Percentiles rank a stretch among this genome's conserved stretches.
Conservation (phyloP, 177 flowering plant species). For the Vitis hybrid region DNA sequence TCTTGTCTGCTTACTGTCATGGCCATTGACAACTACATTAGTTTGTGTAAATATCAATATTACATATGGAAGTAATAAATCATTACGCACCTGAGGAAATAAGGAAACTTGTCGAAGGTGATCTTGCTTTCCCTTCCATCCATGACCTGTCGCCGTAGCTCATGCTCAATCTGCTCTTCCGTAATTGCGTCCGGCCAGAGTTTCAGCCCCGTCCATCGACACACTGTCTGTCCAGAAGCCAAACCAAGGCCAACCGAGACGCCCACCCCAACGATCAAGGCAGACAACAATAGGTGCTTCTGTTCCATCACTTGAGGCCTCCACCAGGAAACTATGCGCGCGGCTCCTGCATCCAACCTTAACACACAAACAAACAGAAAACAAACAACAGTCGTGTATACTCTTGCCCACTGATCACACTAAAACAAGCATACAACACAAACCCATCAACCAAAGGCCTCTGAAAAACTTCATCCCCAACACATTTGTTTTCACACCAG, state of each 20-base stretch:
- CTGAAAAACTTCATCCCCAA: no score
- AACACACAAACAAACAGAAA: no score
- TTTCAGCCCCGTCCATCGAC: conserved; percentile 34
- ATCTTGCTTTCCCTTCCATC: conserved; percentile 47
- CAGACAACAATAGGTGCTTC: conserved; percentile 55
- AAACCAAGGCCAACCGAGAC: conserved; percentile 62
- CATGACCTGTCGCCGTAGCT: conserved; percentile 39
- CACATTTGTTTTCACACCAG: no score
- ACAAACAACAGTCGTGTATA: no score
- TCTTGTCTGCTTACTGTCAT: conserved; percentile 59
- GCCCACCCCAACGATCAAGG: conserved; percentile 64
- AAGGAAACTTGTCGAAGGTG: conserved; percentile 62
- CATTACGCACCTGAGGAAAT: conserved; percentile 44
- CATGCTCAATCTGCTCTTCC: conserved; percentile 46
- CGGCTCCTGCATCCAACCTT: no score
- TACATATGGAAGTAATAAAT: background rate
- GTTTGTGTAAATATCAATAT: background rate
- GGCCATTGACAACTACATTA: background rate
- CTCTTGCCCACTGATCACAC: no score
- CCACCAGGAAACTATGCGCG: no score
- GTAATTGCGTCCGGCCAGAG: conserved; percentile 24
- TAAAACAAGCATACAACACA: no score
- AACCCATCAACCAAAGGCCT: no score
- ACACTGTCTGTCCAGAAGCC: conserved; percentile 52
- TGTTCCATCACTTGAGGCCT: conserved; percentile 46